Conservation (phyloP, 2,329 filamentous ascomycete genomes). For the Hypoxylon sp. region DNA sequence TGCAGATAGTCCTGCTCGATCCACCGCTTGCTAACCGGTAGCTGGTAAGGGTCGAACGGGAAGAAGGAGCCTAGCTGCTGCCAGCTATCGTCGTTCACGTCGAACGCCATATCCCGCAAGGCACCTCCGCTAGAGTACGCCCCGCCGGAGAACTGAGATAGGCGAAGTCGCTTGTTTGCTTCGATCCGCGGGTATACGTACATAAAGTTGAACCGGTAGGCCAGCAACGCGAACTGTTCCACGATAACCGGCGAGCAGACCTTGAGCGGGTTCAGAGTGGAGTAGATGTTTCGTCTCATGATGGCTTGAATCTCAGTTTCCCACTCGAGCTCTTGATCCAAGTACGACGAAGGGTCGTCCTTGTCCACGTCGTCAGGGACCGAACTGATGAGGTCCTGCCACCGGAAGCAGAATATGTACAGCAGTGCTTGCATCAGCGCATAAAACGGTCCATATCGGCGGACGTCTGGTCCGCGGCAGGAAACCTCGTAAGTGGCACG, state of each 20-base stretch:
- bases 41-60: slow-evolving; percentile 94
- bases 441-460: slow-evolving; percentile 85
- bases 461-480: slow-evolving; percentile 85
- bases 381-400: slow-evolving; percentile 82
- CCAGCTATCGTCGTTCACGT: slow-evolving; percentile 73
- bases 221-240: slow-evolving; percentile 86
- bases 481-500: slow-evolving; percentile 74
- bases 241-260: slow-evolving; percentile 93
- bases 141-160: slow-evolving; percentile 72
- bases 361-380: slow-evolving; percentile 67
- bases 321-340: slow-evolving; percentile 80
- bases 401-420: slow-evolving; percentile 97
- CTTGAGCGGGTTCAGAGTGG: slow-evolving; percentile 91
- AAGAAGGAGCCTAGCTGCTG: slow-evolving; percentile 94
- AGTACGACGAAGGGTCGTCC: slow-evolving; percentile 66
- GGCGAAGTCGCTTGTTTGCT: slow-evolving; percentile 86
- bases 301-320: slow-evolving; percentile 75
- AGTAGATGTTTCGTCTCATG: slow-evolving; percentile 81
- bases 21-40: slow-evolving; percentile 89
- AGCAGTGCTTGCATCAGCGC: slow-evolving; percentile 86
- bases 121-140: slow-evolving; percentile 64
- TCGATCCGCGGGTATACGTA: slow-evolving; percentile 91
- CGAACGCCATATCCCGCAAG: slow-evolving; percentile 60
- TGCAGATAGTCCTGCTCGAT: slow-evolving; percentile 82
- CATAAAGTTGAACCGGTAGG: slow-evolving; percentile 84